Evolutionary conservation across 202 grass and related monocot species (phyloP).

Genomic region (Hordeum pubiflorum): DNA sequence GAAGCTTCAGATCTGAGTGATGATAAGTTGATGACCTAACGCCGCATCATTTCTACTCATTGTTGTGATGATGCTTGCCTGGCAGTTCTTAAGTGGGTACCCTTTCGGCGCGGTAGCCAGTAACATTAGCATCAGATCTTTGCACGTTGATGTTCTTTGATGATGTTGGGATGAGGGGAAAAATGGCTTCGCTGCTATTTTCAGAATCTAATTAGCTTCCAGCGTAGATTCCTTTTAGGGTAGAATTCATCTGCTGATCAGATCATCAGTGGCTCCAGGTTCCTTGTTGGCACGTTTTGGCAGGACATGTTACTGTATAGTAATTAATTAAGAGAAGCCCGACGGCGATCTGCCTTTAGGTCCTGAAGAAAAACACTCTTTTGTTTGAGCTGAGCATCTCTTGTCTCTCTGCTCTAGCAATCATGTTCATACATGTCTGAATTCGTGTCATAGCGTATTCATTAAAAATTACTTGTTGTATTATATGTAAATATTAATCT

Average conservation of each 20-base stretch:
- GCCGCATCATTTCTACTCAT: not conserved
- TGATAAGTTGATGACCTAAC: not conserved
- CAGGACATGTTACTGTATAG: not conserved
- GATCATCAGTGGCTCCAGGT: not conserved
- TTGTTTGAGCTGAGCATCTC: too few relatives aligned
- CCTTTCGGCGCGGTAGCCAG: not conserved
- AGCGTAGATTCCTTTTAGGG: not conserved
- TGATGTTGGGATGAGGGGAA: not conserved
- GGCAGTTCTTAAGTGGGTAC: not conserved
- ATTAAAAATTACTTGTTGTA: too few relatives aligned
- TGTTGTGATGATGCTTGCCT: not conserved
- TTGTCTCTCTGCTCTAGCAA: too few relatives aligned
- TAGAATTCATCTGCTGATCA: not conserved
- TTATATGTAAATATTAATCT: not conserved
- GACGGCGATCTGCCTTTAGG: too few relatives aligned
- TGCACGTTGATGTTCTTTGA: not conserved
- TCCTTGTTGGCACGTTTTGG: not conserved
- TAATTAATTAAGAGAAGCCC: not conserved
- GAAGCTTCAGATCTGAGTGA: constrained; percentile 11
- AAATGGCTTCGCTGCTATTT: not conserved
- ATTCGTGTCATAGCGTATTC: too few relatives aligned
- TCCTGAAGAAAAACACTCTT: too few relatives aligned
- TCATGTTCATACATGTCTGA: too few relatives aligned
- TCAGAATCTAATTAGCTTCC: not conserved
- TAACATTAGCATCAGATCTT: not conserved